Percentiles rank a stretch among this genome's conserved stretches.
These are phyloP conservation scores for Eudorina sp. DNA, from an alignment of 139 green algal species.

Conservation along the genomic window DNA sequence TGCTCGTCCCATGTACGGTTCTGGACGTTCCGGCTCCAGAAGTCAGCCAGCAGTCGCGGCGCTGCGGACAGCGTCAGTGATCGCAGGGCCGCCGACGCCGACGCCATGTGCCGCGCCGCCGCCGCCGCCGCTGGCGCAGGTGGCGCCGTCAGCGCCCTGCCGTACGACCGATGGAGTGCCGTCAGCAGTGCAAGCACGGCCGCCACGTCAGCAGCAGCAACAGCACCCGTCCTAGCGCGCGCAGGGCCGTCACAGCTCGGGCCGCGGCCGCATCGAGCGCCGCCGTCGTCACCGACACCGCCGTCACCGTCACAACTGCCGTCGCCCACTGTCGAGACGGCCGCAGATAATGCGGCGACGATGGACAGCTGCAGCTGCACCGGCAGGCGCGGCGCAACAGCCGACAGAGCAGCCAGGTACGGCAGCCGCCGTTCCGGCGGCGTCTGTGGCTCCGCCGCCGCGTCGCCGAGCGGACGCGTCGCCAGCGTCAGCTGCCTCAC, in stretches of 20 bases:
- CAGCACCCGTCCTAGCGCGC: too few species aligned
- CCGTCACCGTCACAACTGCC: background rate
- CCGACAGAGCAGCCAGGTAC: slow-evolving; percentile 1
- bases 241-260: too few species aligned
- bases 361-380: background rate
- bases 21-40: background rate
- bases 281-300: background rate
- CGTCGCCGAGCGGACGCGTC: background rate
- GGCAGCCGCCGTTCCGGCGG: background rate
- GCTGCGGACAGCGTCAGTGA: background rate
- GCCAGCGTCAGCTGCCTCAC: background rate
- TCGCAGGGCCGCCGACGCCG: background rate
- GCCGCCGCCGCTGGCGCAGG: background rate
- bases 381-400: background rate
- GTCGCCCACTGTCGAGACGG: too few species aligned
- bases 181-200: background rate
- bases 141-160: background rate
- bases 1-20: background rate
- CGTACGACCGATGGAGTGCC: slow-evolving; percentile 21
- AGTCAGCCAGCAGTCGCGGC: background rate
- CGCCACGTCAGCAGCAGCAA: too few species aligned
- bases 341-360: background rate
- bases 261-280: too few species aligned
- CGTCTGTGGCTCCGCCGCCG: background rate
- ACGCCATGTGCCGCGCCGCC: background rate